phyloP scores from a whole-genome alignment of 169 alveolate genomes.

The Plasmodium cynomolgi region DNA sequence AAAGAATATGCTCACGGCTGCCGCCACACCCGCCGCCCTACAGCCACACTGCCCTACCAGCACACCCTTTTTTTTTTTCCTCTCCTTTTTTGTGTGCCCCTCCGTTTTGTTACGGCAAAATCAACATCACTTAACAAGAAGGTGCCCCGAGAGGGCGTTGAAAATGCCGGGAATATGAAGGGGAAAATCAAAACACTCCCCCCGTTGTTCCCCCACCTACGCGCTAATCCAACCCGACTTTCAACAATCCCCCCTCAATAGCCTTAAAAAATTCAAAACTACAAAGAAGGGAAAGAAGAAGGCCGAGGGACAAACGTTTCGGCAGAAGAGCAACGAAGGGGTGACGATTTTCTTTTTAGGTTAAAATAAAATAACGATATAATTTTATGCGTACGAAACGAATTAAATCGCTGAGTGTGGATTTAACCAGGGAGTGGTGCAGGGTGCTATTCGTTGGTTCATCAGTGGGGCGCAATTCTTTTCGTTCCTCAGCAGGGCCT shows the following conservation, averaged over 20 bases:
- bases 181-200: conserved; percentile 13
- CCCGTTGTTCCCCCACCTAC: background rate
- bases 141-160: conserved; percentile 73
- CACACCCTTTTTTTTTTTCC: background rate
- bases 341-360: conserved; percentile 21
- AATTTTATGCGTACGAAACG: conserved; percentile 9
- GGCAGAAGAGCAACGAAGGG: background rate
- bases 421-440: conserved; percentile 14
- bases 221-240: background rate
- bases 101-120: conserved; percentile 64
- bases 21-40: background rate
- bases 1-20: background rate
- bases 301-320: background rate
- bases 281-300: background rate
- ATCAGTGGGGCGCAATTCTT: background rate
- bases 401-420: conserved; percentile 70
- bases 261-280: background rate
- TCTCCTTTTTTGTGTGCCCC: background rate
- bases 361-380: conserved; percentile 63
- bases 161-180: conserved; percentile 71
- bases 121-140: conserved; percentile 65
- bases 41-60: background rate
- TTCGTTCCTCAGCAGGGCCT: background rate
- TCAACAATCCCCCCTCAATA: background rate
- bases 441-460: background rate